Conservation (phyloP, 768 basidiomycete genomes). For the Serendipita indica region DNA sequence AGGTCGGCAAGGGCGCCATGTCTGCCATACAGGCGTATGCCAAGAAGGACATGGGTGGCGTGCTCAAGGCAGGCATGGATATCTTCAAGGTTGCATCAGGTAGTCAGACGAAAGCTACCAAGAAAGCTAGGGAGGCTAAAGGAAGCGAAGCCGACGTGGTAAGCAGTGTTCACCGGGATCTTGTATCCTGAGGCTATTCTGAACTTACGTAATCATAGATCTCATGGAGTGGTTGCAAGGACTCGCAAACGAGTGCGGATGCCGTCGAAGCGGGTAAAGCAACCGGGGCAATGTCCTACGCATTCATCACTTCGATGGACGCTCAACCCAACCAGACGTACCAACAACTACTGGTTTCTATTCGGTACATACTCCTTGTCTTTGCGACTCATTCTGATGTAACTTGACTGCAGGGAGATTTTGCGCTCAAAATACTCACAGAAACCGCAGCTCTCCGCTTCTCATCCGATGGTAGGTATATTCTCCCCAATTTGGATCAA, state of each 20-base stretch:
- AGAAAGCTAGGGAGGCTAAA: constrained; percentile 44
- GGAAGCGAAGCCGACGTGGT: constrained; percentile 80
- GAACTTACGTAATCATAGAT: constrained; percentile 18
- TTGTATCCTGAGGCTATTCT: background rate
- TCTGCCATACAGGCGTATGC: constrained; percentile 63
- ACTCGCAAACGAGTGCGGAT: constrained; percentile 29
- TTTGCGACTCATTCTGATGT: background rate
- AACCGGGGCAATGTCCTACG: constrained; percentile 34
- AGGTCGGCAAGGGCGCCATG: constrained; percentile 78
- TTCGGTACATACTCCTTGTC: constrained; percentile 8
- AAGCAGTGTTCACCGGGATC: constrained; percentile 25
- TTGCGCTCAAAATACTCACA: background rate
- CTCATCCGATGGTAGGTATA: constrained; percentile 1
- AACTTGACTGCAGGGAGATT: background rate
- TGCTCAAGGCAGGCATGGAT: constrained; percentile 56
- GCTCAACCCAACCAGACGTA: constrained; percentile 25
- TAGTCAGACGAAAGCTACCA: constrained; percentile 43
- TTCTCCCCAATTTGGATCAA: too few relatives aligned
- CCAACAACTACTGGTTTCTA: constrained; percentile 17
- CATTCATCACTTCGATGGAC: constrained; percentile 20
- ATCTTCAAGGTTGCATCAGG: constrained; percentile 65
- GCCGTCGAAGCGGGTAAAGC: constrained; percentile 29
- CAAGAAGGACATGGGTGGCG: constrained; percentile 64
- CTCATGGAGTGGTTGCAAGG: constrained; percentile 31
- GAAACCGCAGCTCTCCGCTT: background rate